Evolutionary conservation across 2,329 filamentous ascomycete species (phyloP).

Genomic region (Purpureocillium lavendulum): DNA sequence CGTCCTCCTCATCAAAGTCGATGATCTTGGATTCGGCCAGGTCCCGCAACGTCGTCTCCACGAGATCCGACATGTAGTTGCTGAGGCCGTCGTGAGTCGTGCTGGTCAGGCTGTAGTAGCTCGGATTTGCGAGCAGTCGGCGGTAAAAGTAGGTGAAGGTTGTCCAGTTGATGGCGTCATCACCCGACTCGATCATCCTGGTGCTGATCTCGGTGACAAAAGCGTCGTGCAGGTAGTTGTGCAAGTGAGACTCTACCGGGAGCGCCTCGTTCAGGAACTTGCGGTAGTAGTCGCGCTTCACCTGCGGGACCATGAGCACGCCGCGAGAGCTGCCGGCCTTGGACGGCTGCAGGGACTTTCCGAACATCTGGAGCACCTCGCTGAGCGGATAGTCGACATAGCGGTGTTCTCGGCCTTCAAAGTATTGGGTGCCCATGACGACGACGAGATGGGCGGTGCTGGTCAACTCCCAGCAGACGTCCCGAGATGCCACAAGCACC

Average conservation of each 20-base stretch:
- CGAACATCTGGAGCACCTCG: conserved; percentile 96
- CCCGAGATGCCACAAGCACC: conserved; percentile 65
- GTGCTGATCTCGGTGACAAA: conserved; percentile 97
- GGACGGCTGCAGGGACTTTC: conserved; percentile 74
- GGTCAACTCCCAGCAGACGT: conserved; percentile 94
- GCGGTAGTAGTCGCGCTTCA: conserved; percentile 96
- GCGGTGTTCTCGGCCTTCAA: conserved; percentile 90
- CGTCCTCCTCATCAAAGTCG: conserved; percentile 90
- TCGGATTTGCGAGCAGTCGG: conserved; percentile 87
- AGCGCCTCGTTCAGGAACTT: conserved; percentile 96
- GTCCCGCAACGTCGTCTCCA: conserved; percentile 87
- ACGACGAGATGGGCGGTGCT: conserved; percentile 83
- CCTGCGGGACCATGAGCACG: conserved; percentile 91
- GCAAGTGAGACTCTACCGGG: conserved; percentile 89
- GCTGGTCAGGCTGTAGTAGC: conserved; percentile 86
- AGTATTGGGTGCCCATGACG: conserved; percentile 97
- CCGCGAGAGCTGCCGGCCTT: conserved; percentile 77
- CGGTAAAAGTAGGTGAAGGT: conserved; percentile 99
- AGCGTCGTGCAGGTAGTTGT: conserved; percentile 86
- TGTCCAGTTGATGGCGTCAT: conserved; percentile 96
- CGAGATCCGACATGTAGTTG: conserved; percentile 85
- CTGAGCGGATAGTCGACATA: conserved; percentile 95
- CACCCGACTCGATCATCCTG: conserved; percentile 88
- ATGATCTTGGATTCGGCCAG: conserved; percentile 90
- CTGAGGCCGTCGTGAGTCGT: conserved; percentile 90